A percentile compares a stretch with the other conserved stretches of the same genome.
phyloP scores from a whole-genome alignment of 306 rosid genomes.

The Cucurbita maxima region DNA sequence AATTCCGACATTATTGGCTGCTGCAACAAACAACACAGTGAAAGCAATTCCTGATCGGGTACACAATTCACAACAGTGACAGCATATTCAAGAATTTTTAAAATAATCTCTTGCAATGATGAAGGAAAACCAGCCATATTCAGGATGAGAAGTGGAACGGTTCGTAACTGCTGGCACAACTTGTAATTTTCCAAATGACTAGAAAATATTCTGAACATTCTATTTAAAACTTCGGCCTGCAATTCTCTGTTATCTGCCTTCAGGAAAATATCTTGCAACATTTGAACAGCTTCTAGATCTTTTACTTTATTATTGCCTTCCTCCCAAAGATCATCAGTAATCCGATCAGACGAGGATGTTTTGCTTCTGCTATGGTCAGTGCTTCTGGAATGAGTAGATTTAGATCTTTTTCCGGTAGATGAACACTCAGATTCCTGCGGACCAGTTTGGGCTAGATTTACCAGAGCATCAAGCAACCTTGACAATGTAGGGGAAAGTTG shows the following conservation, averaged over 20 bases:
- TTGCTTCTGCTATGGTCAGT: constrained; percentile 52
- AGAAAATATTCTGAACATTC: constrained; percentile 90
- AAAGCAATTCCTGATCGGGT: constrained; percentile 96
- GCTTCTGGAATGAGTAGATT: constrained; percentile 52
- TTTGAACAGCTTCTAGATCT: constrained; percentile 98
- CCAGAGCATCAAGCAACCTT: constrained; percentile 96
- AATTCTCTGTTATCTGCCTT: constrained; percentile 66
- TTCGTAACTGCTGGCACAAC: constrained; percentile 85
- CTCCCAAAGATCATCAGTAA: constrained; percentile 82
- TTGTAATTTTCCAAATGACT: constrained; percentile 90
- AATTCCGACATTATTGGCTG: constrained; percentile 83
- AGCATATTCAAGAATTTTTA: constrained; percentile 98
- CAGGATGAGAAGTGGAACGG: constrained; percentile 90
- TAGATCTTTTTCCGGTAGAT: constrained; percentile 48
- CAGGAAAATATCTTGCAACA: constrained; percentile 95
- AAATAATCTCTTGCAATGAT: constrained; percentile 70
- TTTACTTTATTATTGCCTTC: constrained; percentile 75
- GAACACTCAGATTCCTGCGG: constrained; percentile 40
- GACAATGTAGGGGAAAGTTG: constrained; percentile 60
- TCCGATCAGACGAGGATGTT: constrained; percentile 56
- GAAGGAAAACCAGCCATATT: constrained; percentile 89
- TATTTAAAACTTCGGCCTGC: constrained; percentile 93
- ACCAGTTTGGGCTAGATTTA: constrained; percentile 88
- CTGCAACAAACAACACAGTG: constrained; percentile 96
- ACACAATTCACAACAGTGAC: constrained; percentile 97